A percentile compares a stretch with the other conserved stretches of the same genome.
Conservation (phyloP, 495 filamentous ascomycete genomes). For the Annulohypoxylon maeteangense region DNA sequence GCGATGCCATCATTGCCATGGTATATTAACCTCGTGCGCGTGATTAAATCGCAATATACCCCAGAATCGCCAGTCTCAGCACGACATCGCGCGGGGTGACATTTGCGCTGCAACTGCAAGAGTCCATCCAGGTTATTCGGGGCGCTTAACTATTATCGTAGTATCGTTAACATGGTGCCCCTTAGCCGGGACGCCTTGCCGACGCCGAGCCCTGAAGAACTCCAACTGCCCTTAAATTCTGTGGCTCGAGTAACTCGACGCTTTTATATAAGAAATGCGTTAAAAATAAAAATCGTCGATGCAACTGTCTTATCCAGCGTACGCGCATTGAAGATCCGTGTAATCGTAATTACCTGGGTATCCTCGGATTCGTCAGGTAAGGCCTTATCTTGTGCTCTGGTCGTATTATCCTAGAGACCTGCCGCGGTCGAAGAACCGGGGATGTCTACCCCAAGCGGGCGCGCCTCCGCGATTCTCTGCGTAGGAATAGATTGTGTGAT, state of each 20-base stretch:
- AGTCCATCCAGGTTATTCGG: background rate
- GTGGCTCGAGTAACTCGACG: background rate
- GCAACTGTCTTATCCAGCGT: background rate
- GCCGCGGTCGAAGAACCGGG: background rate
- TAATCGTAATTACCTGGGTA: background rate
- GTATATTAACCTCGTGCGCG: conserved; percentile 2
- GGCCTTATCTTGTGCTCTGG: background rate
- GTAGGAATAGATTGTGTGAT: conserved; percentile 30
- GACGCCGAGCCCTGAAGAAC: conserved; percentile 16
- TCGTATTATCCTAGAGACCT: background rate
- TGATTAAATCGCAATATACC: conserved; percentile 14
- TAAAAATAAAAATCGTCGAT: conserved; percentile 8
- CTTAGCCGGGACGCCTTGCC: conserved; percentile 22
- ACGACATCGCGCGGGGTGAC: conserved; percentile 35
- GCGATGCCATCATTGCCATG: conserved; percentile 5
- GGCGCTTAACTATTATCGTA: background rate
- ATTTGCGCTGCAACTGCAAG: conserved; percentile 24
- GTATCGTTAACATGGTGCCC: background rate
- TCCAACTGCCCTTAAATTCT: background rate
- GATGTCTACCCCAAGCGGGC: conserved; percentile 25
- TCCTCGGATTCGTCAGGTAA: background rate
- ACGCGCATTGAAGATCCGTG: conserved; percentile 22
- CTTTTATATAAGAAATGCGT: background rate
- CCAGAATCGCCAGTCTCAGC: conserved; percentile 17
- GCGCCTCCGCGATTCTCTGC: conserved; percentile 10